phyloP scores from a whole-genome alignment of 1,284 basidiomycete species.

The Omphalotus olearius region DNA sequence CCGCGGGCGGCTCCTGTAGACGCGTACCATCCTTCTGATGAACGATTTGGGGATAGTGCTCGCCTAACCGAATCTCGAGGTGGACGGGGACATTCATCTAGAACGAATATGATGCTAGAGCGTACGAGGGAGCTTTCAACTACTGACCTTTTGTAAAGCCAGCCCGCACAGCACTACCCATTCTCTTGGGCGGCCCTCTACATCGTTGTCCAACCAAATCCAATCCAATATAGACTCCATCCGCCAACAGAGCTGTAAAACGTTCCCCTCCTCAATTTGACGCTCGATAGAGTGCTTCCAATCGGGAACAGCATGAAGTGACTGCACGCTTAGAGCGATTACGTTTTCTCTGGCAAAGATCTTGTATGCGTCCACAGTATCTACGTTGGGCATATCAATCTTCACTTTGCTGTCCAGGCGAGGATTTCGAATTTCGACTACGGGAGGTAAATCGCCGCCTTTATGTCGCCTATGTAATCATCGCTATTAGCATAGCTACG shows the following conservation, averaged over 20 bases:
- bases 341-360: constrained; percentile 60
- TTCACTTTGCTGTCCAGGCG: constrained; percentile 54
- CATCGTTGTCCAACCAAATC: constrained; percentile 69
- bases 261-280: constrained; percentile 48
- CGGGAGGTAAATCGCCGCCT: constrained; percentile 42
- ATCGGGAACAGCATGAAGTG: constrained; percentile 50
- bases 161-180: constrained; percentile 76
- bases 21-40: constrained; percentile 50
- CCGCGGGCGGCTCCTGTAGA: constrained; percentile 64
- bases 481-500: constrained; percentile 8
- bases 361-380: constrained; percentile 29
- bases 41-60: constrained; percentile 58
- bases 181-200: constrained; percentile 54
- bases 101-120: background rate
- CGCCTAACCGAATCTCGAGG: constrained; percentile 69
- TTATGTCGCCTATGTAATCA: constrained; percentile 53
- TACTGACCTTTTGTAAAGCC: constrained; percentile 59
- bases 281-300: constrained; percentile 61
- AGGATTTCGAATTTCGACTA: constrained; percentile 43
- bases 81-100: constrained; percentile 34
- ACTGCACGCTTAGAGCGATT: constrained; percentile 50
- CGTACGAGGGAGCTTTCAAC: background rate
- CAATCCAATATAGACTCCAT: constrained; percentile 71
- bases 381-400: constrained; percentile 57
- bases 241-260: constrained; percentile 77